phyloP scores from a whole-genome alignment of 495 filamentous ascomycete species.

The Talaromyces wortmannii region DNA sequence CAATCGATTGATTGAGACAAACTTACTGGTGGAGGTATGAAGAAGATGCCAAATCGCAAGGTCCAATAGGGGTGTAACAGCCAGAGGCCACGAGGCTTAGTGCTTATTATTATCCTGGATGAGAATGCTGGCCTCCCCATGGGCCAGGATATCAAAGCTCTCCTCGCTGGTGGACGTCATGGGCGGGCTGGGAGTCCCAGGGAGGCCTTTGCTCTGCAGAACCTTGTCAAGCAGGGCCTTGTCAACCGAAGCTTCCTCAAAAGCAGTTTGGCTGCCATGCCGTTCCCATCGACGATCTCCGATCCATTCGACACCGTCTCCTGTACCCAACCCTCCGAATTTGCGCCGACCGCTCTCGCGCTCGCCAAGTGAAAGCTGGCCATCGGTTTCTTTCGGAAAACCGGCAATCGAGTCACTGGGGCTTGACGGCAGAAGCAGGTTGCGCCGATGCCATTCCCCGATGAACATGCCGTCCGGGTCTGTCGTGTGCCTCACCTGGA shows the following conservation, averaged over 20 bases:
- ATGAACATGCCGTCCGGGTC: slow-evolving; percentile 91
- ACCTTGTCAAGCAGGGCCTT: neutral
- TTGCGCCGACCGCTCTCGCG: slow-evolving; percentile 26
- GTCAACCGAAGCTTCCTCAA: neutral
- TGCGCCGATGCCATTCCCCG: slow-evolving; percentile 78
- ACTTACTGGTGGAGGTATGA: neutral
- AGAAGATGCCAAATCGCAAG: neutral
- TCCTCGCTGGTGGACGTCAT: slow-evolving; percentile 49
- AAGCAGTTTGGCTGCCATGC: too few species aligned
- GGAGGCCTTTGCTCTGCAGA: neutral
- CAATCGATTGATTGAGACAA: too few species aligned
- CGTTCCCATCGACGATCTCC: slow-evolving; percentile 33
- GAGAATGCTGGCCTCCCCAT: slow-evolving; percentile 39
- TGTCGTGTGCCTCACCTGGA: slow-evolving; percentile 59
- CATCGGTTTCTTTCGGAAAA: neutral
- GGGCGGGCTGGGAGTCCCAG: slow-evolving; percentile 18
- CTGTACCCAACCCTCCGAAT: slow-evolving; percentile 20
- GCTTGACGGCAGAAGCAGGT: slow-evolving; percentile 43
- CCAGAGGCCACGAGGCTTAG: neutral
- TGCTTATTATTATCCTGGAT: slow-evolving; percentile 12
- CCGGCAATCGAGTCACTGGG: slow-evolving; percentile 4
- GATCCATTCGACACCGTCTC: slow-evolving; percentile 51
- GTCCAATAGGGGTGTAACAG: neutral
- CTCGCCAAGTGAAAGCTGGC: slow-evolving; percentile 37
- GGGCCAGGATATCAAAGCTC: slow-evolving; percentile 52